Base-by-base conservation (phyloP, 2,329 filamentous ascomycete species). In the Trichoderma oligosporum region DNA sequence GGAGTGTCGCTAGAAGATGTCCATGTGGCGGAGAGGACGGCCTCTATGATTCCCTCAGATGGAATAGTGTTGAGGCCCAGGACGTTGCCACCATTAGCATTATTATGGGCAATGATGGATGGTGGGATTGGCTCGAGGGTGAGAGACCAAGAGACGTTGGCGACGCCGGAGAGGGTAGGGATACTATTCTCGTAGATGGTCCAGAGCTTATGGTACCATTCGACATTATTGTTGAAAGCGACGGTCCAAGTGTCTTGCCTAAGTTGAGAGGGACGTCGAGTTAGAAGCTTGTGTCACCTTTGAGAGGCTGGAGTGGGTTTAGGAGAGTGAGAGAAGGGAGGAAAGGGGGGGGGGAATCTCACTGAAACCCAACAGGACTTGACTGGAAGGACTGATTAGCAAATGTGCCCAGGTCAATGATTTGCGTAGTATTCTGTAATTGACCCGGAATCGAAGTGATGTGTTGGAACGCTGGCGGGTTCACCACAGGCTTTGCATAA, bases 41-140 rank as follows among this genome's bases (percentile, higher is more conserved):
- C 14, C 24, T 25, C 18, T n/a, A 31, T 20, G 7, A 33, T n/a
- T 18, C 44, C 44, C 44, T 16, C 25, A 4, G 27, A 16, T 18
- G 44, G 25, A 6, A 18, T 33, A 4, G n/a, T 46, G 18, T 46
- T 25, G 7, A 46, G 44, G 1, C 68, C 71, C 63, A 73, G 64
- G 16, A 68, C 62, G 27, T 73, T 73, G 6, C 68, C 68, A 25
- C 44, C 44, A 22, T 29, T 46, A 7, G 44, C n/a, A 12, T 33
- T 16, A n/a, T 24, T 31, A 12, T 46, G 44, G 25, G n/a, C 16
- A 5, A 18, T 8, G 12, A 46, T 31, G 25, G 25, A n/a, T 11
- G 44, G 44, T 4, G 18, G 12, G 5, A 46, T 46, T 8, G 44
- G 44, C 44, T 46, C 44, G 12, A 46, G 44, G 11, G 44, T 46